These are phyloP conservation scores for Halophytophthora batemanensis DNA, from an alignment of 352 stramenopile genomes.

Conservation along the genomic window DNA sequence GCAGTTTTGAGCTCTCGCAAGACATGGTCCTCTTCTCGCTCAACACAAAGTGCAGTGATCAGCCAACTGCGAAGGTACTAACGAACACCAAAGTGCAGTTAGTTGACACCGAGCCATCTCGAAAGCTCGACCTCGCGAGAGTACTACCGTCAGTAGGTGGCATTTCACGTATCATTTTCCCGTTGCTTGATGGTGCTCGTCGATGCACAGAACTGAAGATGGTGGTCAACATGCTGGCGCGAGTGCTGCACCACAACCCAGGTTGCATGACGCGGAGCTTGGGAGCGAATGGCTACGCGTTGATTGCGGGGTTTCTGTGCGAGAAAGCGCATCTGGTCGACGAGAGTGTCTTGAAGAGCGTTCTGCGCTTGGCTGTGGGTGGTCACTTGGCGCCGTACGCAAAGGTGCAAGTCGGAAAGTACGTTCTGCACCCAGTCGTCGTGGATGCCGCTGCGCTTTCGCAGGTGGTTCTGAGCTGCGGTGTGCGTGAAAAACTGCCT, in stretches of 20 bases:
- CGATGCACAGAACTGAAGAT: constrained; percentile 40
- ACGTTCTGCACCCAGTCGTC: constrained; percentile 33
- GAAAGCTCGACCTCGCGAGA: constrained; percentile 52
- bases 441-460: constrained; percentile 49
- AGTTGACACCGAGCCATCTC: constrained; percentile 44
- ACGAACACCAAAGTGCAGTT: constrained; percentile 45
- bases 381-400: constrained; percentile 25
- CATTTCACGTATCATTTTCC: constrained; percentile 52
- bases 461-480: constrained; percentile 49
- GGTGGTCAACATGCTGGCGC: constrained; percentile 44
- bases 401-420: constrained; percentile 1
- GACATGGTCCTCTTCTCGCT: constrained; percentile 54
- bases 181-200: constrained; percentile 53
- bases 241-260: constrained; percentile 52
- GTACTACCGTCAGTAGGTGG: constrained; percentile 61
- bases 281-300: constrained; percentile 48
- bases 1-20: constrained; percentile 57
- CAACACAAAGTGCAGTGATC: constrained; percentile 48
- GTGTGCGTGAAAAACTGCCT: constrained; percentile 39
- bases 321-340: constrained; percentile 46
- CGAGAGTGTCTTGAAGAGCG: constrained; percentile 33
- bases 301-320: constrained; percentile 45
- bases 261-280: constrained; percentile 61
- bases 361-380: constrained; percentile 49
- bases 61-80: constrained; percentile 17